A percentile compares a stretch with the other conserved stretches of the same genome.
These are phyloP conservation scores for Penicillium sp. DNA, from an alignment of 2,329 filamentous ascomycete genomes.

Conservation along the genomic window DNA sequence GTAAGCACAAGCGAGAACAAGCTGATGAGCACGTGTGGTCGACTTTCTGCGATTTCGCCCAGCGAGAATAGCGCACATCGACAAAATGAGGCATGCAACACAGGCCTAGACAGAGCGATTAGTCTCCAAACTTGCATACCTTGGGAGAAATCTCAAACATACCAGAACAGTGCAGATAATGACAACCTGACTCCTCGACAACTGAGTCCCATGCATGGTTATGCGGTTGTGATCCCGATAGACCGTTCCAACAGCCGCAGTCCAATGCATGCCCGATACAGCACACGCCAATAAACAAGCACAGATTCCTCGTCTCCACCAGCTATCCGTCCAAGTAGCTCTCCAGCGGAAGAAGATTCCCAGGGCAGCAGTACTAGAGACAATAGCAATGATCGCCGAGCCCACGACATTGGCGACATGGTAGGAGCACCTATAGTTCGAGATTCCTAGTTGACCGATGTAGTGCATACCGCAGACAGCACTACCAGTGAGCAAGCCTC, in stretches of 20 bases:
- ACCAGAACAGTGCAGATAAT: slow-evolving; percentile 72
- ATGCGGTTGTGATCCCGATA: slow-evolving; percentile 59
- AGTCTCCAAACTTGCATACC: neutral
- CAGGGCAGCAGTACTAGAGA: slow-evolving; percentile 67
- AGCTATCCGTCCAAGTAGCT: slow-evolving; percentile 71
- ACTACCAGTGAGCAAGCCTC: slow-evolving; percentile 68
- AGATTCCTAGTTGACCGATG: slow-evolving; percentile 76
- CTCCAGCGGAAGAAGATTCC: slow-evolving; percentile 75
- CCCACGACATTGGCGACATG: slow-evolving; percentile 59
- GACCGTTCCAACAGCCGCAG: slow-evolving; percentile 66
- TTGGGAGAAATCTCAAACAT: slow-evolving; percentile 27
- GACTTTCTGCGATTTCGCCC: slow-evolving; percentile 54
- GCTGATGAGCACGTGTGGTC: slow-evolving; percentile 60
- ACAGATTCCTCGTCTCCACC: slow-evolving; percentile 70
- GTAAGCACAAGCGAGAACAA: slow-evolving; percentile 48
- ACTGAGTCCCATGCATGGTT: slow-evolving; percentile 36
- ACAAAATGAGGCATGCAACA: slow-evolving; percentile 59
- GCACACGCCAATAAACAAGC: slow-evolving; percentile 67
- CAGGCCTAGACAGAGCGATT: slow-evolving; percentile 51
- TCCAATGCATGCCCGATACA: slow-evolving; percentile 87
- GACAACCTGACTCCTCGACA: slow-evolving; percentile 63
- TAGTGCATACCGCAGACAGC: slow-evolving; percentile 87
- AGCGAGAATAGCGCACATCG: slow-evolving; percentile 54
- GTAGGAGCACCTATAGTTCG: slow-evolving; percentile 70
- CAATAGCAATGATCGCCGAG: slow-evolving; percentile 68